These are phyloP conservation scores for Pisolithus microcarpus DNA, from an alignment of 768 basidiomycete species.

Conservation along the genomic window DNA sequence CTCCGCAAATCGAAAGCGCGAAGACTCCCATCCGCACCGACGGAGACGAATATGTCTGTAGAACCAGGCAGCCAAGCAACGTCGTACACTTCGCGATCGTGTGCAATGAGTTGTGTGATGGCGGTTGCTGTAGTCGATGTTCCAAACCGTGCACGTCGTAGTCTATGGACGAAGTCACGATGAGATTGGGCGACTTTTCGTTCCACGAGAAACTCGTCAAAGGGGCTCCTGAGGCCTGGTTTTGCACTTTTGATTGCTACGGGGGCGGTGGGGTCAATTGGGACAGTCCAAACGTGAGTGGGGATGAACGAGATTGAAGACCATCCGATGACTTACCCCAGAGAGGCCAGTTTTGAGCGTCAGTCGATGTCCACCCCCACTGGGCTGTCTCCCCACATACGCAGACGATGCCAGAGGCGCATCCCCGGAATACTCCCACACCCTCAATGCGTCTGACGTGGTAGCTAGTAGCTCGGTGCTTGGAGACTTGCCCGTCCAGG, in stretches of 20 bases:
- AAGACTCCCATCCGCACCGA: slow-evolving; percentile 93
- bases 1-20: slow-evolving; percentile 95
- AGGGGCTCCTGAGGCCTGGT: slow-evolving; percentile 76
- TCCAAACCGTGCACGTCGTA: slow-evolving; percentile 99
- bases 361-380: slow-evolving; percentile 53
- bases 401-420: slow-evolving; percentile 46
- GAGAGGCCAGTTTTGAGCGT: slow-evolving; percentile 71
- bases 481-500: slow-evolving; percentile 63
- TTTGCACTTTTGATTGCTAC: slow-evolving; percentile 87
- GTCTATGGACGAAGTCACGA: slow-evolving; percentile 97
- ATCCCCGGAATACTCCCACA: slow-evolving; percentile 85
- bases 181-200: slow-evolving; percentile 78
- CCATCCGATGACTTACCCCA: slow-evolving; percentile 49
- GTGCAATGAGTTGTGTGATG: slow-evolving; percentile 94
- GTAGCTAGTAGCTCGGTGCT: slow-evolving; percentile 83
- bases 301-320: slow-evolving; percentile 3
- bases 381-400: slow-evolving; percentile 65
- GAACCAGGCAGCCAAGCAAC: slow-evolving; percentile 98
- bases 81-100: slow-evolving; percentile 94
- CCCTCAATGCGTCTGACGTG: slow-evolving; percentile 85
- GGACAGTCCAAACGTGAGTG: slow-evolving; percentile 4
- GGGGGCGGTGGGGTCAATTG: not conserved
- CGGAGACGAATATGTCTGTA: slow-evolving; percentile 95
- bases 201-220: slow-evolving; percentile 99
- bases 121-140: slow-evolving; percentile 90